Conservation (phyloP, 257 asterid genomes). For the Knoxia roxburghii region DNA sequence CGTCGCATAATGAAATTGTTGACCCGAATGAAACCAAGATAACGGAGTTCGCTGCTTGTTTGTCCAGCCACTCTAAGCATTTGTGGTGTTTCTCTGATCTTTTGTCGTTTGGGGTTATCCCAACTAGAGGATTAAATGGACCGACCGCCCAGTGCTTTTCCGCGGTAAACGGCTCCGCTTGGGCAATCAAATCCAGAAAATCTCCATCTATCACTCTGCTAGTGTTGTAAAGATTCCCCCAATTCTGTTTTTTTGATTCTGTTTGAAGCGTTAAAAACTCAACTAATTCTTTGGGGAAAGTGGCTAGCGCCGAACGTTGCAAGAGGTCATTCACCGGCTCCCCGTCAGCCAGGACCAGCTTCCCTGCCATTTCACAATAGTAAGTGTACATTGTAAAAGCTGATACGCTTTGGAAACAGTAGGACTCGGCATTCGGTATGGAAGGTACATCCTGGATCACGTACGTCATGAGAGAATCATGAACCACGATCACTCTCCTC, state of each 20-base stretch:
- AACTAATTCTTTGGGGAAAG: slow-evolving; percentile 5
- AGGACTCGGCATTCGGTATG: slow-evolving; percentile 32
- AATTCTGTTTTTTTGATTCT: background rate
- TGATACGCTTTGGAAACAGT: slow-evolving; percentile 40
- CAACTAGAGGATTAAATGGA: slow-evolving; percentile 24
- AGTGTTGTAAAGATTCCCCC: slow-evolving; percentile 13
- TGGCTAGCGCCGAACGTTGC: background rate
- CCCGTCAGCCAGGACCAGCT: slow-evolving; percentile 13
- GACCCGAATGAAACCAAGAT: slow-evolving; percentile 19
- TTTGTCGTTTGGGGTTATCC: background rate
- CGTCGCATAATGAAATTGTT: background rate
- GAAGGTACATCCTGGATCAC: slow-evolving; percentile 45
- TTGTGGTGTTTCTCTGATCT: background rate
- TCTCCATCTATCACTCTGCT: slow-evolving; percentile 10
- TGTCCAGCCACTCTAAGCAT: slow-evolving; percentile 13
- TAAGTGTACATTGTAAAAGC: slow-evolving; percentile 23
- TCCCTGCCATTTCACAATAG: slow-evolving; percentile 18
- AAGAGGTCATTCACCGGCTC: slow-evolving; percentile 5
- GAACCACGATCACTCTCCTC: slow-evolving; percentile 31
- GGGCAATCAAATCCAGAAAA: slow-evolving; percentile 11
- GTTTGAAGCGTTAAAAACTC: background rate
- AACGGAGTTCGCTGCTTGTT: slow-evolving; percentile 11
- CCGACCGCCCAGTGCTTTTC: slow-evolving; percentile 25
- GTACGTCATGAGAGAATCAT: slow-evolving; percentile 37
- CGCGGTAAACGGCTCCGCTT: background rate